phyloP scores from a whole-genome alignment of 2,329 filamentous ascomycete species.

The Xylaria multiplex region DNA sequence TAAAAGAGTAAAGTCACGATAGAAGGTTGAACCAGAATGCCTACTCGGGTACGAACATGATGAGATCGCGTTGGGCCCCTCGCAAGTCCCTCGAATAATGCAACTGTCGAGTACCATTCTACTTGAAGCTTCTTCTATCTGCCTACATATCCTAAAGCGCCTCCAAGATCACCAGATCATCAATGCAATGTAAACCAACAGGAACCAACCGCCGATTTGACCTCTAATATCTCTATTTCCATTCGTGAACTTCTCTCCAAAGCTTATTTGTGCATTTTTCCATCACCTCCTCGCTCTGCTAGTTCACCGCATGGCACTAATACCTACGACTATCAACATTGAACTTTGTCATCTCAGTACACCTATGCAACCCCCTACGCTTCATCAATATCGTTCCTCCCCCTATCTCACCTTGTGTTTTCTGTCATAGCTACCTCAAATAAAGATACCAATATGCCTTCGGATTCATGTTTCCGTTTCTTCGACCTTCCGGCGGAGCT shows the following conservation, averaged over 20 bases:
- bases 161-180: too few relatives aligned
- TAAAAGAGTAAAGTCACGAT: not conserved
- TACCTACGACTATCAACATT: not conserved
- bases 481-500: conserved; percentile 48
- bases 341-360: not conserved
- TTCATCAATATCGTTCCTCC: not conserved
- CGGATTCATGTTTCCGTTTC: conserved; percentile 42
- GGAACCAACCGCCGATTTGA: not conserved
- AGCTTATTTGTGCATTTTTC: not conserved
- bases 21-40: not conserved
- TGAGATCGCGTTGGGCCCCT: not conserved
- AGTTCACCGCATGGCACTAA: not conserved
- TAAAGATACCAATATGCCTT: conserved; percentile 29
- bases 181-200: conserved; percentile 9
- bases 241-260: not conserved
- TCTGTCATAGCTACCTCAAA: not conserved
- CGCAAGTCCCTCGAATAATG: not conserved
- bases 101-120: conserved; percentile 1
- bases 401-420: not conserved
- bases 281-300: not conserved
- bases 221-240: not conserved
- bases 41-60: not conserved
- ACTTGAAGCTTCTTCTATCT: not conserved
- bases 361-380: not conserved
- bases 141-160: not conserved